Percentiles rank a stretch among this genome's conserved stretches.
phyloP scores from a whole-genome alignment of 805 yeast genomes.

The Isabelozyma rhagii region DNA sequence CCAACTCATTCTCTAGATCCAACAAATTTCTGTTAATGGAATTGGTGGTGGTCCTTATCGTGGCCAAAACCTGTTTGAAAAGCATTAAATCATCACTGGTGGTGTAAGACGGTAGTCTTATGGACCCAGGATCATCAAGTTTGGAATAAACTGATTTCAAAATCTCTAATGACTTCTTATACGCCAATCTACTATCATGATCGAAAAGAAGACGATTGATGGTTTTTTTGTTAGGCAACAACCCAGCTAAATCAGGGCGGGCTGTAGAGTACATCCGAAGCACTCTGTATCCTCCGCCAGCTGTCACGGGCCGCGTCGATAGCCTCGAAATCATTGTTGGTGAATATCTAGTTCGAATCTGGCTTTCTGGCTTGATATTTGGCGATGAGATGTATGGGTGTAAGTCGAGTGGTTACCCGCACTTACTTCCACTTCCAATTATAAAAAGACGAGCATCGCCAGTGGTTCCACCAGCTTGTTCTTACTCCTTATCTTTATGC shows the following conservation, averaged over 20 bases:
- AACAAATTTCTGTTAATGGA: slow-evolving; percentile 54
- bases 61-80: slow-evolving; percentile 64
- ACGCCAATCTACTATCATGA: slow-evolving; percentile 56
- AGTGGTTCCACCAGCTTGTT: slow-evolving; percentile 4
- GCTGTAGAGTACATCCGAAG: not conserved
- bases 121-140: slow-evolving; percentile 37
- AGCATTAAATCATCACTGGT: slow-evolving; percentile 59
- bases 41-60: slow-evolving; percentile 58
- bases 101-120: slow-evolving; percentile 44
- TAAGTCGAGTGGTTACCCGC: not conserved
- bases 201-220: slow-evolving; percentile 64
- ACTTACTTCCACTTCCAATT: not conserved
- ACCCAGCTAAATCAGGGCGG: slow-evolving; percentile 22
- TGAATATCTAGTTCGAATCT: no score
- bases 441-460: slow-evolving; percentile 8
- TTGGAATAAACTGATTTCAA: slow-evolving; percentile 49
- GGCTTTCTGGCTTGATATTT: no score
- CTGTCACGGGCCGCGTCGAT: not conserved
- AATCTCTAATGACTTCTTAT: slow-evolving; percentile 51
- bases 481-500: slow-evolving; percentile 86
- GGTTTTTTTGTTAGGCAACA: slow-evolving; percentile 57
- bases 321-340: slow-evolving; percentile 1
- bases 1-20: slow-evolving; percentile 63
- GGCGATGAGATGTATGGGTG: no score
- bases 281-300: not conserved